A percentile compares a stretch with the other conserved stretches of the same genome.
Conservation (phyloP, 768 basidiomycete genomes). For the Pleurotus salmoneostramineus region DNA sequence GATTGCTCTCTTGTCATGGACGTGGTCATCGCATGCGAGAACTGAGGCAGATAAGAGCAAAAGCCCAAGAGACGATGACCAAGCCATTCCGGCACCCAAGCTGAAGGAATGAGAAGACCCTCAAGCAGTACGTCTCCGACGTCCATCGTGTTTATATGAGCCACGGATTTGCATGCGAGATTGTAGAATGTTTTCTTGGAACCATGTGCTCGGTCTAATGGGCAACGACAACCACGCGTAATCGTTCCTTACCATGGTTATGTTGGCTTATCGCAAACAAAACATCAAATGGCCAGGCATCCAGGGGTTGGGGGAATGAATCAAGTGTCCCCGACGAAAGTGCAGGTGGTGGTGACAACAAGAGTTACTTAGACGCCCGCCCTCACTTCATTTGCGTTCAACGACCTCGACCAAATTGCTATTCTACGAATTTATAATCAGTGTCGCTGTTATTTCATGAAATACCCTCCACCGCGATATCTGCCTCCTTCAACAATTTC, state of each 20-base stretch:
- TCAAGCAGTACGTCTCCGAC: too few relatives aligned
- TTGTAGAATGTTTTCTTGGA: background rate
- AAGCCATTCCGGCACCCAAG: too few relatives aligned
- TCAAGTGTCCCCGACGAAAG: too few relatives aligned
- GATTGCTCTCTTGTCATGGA: constrained; percentile 29
- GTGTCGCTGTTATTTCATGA: background rate
- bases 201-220: background rate
- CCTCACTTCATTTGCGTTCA: too few relatives aligned
- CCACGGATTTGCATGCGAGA: background rate
- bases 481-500: constrained; percentile 20
- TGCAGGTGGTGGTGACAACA: too few relatives aligned
- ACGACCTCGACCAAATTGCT: too few relatives aligned
- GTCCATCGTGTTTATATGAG: background rate
- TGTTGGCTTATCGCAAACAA: background rate
- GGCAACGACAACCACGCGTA: background rate
- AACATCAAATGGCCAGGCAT: too few relatives aligned
- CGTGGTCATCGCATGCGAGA: constrained; percentile 24
- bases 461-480: background rate
- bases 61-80: constrained; percentile 3
- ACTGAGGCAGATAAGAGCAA: too few relatives aligned
- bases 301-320: too few relatives aligned
- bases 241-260: background rate
- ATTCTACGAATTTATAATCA: too few relatives aligned
- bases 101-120: too few relatives aligned
- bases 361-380: too few relatives aligned